Evolutionary conservation across 495 filamentous ascomycete species (phyloP).

Genomic region (Penicillium steckii): DNA sequence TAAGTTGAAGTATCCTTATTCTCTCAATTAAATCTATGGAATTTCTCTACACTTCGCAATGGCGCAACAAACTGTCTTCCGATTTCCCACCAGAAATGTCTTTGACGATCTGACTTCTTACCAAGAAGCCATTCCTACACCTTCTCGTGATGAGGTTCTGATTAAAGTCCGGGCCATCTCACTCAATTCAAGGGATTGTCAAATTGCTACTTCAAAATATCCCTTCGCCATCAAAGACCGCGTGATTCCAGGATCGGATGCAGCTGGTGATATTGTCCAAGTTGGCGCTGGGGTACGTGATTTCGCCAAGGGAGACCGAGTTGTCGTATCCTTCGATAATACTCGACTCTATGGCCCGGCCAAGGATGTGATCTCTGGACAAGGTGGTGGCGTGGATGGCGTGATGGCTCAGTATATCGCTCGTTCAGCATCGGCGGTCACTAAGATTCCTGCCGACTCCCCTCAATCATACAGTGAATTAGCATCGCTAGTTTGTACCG

Average conservation of each 20-base stretch:
- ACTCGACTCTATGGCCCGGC: constrained; percentile 54
- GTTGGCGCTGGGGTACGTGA: constrained; percentile 60
- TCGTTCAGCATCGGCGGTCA: constrained; percentile 60
- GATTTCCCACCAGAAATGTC: constrained; percentile 5
- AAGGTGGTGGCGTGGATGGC: constrained; percentile 66
- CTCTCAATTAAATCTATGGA: no score
- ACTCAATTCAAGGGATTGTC: constrained; percentile 52
- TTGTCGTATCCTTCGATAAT: constrained; percentile 69
- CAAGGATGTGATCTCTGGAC: constrained; percentile 41
- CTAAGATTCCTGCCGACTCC: constrained; percentile 57
- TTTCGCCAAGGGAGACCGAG: constrained; percentile 62
- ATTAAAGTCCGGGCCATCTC: constrained; percentile 46
- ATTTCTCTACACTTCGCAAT: background rate
- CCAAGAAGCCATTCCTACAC: constrained; percentile 22
- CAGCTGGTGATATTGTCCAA: constrained; percentile 63
- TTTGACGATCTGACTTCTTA: constrained; percentile 1
- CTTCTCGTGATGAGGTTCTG: constrained; percentile 41
- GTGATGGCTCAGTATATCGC: constrained; percentile 63
- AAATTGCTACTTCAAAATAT: constrained; percentile 44
- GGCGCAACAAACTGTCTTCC: constrained; percentile 13
- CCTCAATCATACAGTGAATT: constrained; percentile 52
- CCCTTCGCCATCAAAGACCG: constrained; percentile 53
- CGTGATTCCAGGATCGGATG: constrained; percentile 67
- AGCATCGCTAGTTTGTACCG: constrained; percentile 56
- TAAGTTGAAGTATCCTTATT: no score